Base-by-base conservation (phyloP, 2,329 filamentous ascomycete species). In the Huntiella abstrusa region DNA sequence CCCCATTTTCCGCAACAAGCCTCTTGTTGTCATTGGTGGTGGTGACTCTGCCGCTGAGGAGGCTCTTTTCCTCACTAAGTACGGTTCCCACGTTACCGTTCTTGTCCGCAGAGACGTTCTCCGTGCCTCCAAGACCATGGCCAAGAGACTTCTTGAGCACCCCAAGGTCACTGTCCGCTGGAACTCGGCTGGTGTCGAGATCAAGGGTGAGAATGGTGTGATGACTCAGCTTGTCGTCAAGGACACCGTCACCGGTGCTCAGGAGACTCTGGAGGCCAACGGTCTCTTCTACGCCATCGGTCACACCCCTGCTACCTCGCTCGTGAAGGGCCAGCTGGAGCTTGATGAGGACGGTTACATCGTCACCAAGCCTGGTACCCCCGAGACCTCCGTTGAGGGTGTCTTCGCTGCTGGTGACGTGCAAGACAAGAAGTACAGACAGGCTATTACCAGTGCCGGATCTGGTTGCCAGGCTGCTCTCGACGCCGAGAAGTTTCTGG, bases 321-420 rank as follows among this genome's bases (percentile, higher is more conserved):
- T 98, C 36, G 81, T 98, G 64, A 92, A 91, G 73, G 85, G 75
- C 45, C 86, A 96, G 67, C 58, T 98, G 51, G 73, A 91, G 52
- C 83, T 81, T 57, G 92, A 98, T 58, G 73, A 75, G 52, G 88
- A 98, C 52, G 86, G 85, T 16, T 98, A 98, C 64, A 76, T 98
- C 50, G 62, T 86, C 55, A 98, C 91, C 48, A 75, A 81, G 62
- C 82, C 91, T 3, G 92, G 91, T 48, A 88, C 85, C 40, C 85
- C 85, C 49, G 71, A 81, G 58, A 98, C 91, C 41, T 94, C 77
- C 63, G 64, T 95, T 4, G 76, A 85, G 59, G 91, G 91, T 61
- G 85, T 98, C 15, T 98, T 95, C 59, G 91, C 91, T 34, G 91
- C 88, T 7, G 91, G 91, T 53, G 91, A 98, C 60, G 92, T 98